Percentiles rank a stretch among this genome's conserved stretches.
phyloP scores from a whole-genome alignment of 1,284 basidiomycete species.

The Golubevia sp. region DNA sequence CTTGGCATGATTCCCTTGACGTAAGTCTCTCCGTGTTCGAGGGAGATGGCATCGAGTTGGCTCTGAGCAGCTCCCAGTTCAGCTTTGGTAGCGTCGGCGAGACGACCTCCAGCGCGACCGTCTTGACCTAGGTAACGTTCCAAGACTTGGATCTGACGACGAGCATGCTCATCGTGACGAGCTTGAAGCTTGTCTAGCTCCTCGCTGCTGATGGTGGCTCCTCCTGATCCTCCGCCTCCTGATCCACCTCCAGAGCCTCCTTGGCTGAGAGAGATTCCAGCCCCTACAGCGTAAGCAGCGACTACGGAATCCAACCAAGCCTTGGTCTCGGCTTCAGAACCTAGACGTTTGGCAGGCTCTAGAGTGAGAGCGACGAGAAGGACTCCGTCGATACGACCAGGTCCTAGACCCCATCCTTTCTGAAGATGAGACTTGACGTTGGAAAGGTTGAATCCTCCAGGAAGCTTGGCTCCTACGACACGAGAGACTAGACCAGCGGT shows the following conservation, averaged over 20 bases:
- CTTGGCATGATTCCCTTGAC: conserved; percentile 90
- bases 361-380: conserved; percentile 86
- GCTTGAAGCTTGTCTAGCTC: conserved; percentile 95
- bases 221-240: conserved; percentile 65
- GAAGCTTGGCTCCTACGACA: conserved; percentile 93
- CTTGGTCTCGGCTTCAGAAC: conserved; percentile 88
- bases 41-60: conserved; percentile 81
- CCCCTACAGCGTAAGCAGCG: conserved; percentile 79
- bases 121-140: conserved; percentile 95
- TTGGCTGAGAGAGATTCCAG: conserved; percentile 76
- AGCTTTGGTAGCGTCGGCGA: conserved; percentile 82
- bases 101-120: conserved; percentile 85
- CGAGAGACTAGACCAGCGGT: conserved; percentile 89
- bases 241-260: conserved; percentile 65
- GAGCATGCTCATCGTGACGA: conserved; percentile 88
- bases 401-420: conserved; percentile 77
- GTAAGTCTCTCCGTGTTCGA: conserved; percentile 90
- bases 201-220: conserved; percentile 86
- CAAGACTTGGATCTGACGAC: conserved; percentile 90
- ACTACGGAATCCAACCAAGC: conserved; percentile 88
- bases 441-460: conserved; percentile 95
- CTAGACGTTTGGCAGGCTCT: conserved; percentile 91
- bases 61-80: conserved; percentile 76
- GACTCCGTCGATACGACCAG: conserved; percentile 85
- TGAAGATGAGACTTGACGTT: conserved; percentile 74